Conservation (phyloP, 306 rosid species). For the Macrotyloma uniflorum region DNA sequence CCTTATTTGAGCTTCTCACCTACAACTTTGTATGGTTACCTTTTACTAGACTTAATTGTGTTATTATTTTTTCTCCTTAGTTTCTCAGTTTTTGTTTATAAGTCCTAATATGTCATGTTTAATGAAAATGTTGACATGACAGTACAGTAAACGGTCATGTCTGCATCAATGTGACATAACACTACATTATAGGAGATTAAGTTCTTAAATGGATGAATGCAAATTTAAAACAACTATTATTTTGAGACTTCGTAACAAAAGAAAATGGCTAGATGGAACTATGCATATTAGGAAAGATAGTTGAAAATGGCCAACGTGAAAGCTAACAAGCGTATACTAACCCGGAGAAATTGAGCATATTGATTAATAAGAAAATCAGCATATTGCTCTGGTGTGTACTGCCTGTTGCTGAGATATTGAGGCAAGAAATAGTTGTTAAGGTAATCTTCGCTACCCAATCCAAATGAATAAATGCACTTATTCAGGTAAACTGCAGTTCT, state of each 20-base stretch:
- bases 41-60: too few relatives aligned
- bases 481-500: slow-evolving; percentile 61
- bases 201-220: too few relatives aligned
- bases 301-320: not conserved
- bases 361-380: slow-evolving; percentile 64
- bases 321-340: slow-evolving; percentile 10
- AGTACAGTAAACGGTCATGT: too few relatives aligned
- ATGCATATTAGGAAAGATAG: not conserved
- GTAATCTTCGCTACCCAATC: slow-evolving; percentile 91
- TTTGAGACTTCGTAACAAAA: not conserved
- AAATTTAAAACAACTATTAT: too few relatives aligned
- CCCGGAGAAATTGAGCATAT: slow-evolving; percentile 64
- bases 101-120: not conserved
- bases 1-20: not conserved
- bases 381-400: slow-evolving; percentile 65
- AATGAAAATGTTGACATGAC: not conserved
- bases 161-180: not conserved
- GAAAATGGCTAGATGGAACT: not conserved
- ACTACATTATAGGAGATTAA: too few relatives aligned
- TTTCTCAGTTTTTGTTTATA: not conserved
- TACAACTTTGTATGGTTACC: not conserved
- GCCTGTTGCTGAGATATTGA: slow-evolving; percentile 57
- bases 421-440: slow-evolving; percentile 98
- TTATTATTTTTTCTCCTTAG: too few relatives aligned
- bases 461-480: slow-evolving; percentile 83